A percentile compares a stretch with the other conserved stretches of the same genome.
Evolutionary conservation across 2,329 filamentous ascomycete genomes (phyloP).

Genomic region (Nemania diffusa): DNA sequence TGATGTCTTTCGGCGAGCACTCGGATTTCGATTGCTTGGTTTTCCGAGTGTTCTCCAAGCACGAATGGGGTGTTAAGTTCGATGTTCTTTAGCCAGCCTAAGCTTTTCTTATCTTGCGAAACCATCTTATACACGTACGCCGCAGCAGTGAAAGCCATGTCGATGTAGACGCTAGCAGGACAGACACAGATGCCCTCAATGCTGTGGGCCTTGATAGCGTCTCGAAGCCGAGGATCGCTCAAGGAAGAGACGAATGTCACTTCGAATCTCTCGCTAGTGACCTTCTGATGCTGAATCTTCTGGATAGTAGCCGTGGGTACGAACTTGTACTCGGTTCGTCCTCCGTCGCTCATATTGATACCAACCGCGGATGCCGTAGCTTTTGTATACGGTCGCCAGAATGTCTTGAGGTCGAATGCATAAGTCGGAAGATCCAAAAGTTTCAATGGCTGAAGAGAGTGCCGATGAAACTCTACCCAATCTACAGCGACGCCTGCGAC

Average conservation of each 20-base stretch:
- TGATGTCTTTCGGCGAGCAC: slow-evolving; percentile 15
- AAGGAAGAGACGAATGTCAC: slow-evolving; percentile 32
- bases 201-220: slow-evolving; percentile 29
- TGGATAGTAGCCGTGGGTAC: slow-evolving; percentile 32
- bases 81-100: slow-evolving; percentile 13
- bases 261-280: slow-evolving; percentile 20
- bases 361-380: slow-evolving; percentile 19
- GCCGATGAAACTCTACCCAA: slow-evolving; percentile 32
- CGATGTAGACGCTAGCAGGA: slow-evolving; percentile 34
- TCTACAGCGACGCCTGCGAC: slow-evolving; percentile 18
- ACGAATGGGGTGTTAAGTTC: slow-evolving; percentile 29
- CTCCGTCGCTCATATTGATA: slow-evolving; percentile 12
- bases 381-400: slow-evolving; percentile 32
- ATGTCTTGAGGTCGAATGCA: slow-evolving; percentile 29
- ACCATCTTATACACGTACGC: slow-evolving; percentile 21
- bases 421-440: slow-evolving; percentile 36
- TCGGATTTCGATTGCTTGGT: slow-evolving; percentile 21
- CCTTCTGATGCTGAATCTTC: slow-evolving; percentile 13
- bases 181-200: slow-evolving; percentile 32
- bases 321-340: slow-evolving; percentile 1
- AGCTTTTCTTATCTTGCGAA: background rate
- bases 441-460: slow-evolving; percentile 10
- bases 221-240: slow-evolving; percentile 19
- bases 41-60: slow-evolving; percentile 15
- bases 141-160: slow-evolving; percentile 37